Base-by-base conservation (phyloP, 2,329 filamentous ascomycete genomes). In the Huntiella savannae region DNA sequence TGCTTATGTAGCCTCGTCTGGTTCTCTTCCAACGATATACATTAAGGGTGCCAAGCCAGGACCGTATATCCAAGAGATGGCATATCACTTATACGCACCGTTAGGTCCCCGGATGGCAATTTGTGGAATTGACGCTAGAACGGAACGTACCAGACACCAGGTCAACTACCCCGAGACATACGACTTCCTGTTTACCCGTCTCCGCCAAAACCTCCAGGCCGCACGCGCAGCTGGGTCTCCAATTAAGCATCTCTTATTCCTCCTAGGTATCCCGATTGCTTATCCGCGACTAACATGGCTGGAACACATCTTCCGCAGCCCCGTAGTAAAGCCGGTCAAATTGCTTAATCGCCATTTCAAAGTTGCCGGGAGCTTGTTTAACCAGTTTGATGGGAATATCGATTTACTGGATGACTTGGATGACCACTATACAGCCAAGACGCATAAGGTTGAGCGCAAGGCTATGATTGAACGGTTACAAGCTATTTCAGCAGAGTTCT, bases 211-310 rank as follows among this genome's bases (percentile, higher is more conserved):
- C 58, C 75, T 98, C 60, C 66, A 48, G 62, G 80, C 60, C 63
- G 86, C 59, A 60, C 80, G 63, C 58, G 71, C 56, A 51, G 72
- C 64, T 2, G 81, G 80, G 47, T 76, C 82, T 16, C 83, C 86
- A 0, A 88, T 92, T 54, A 85, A 80, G 57, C 91, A 98, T 59
- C 61, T 98, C 54, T 78, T 96, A 51, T 71, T 96, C 16, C 68
- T 98, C 4, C 68, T 94, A 6, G 87, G 88, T 44, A 85, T 96
- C 44, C 83, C 83, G 2, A 81, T 91, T 56, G 83, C 83, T 1
- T 91, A 88, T 58, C 83, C 83, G 70, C 84, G 88, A 54, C 69
- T 95, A 46, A 91, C 87, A n/a, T 95, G 88, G 88, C 70, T 95
- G 4, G 88, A 96, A 59, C 95, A 94, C 56, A 82, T 95, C 49